Evolutionary conservation across 2,329 filamentous ascomycete species (phyloP), one percentile per base, ranked within the genome.

Genomic region (Cadophora malorum): DNA sequence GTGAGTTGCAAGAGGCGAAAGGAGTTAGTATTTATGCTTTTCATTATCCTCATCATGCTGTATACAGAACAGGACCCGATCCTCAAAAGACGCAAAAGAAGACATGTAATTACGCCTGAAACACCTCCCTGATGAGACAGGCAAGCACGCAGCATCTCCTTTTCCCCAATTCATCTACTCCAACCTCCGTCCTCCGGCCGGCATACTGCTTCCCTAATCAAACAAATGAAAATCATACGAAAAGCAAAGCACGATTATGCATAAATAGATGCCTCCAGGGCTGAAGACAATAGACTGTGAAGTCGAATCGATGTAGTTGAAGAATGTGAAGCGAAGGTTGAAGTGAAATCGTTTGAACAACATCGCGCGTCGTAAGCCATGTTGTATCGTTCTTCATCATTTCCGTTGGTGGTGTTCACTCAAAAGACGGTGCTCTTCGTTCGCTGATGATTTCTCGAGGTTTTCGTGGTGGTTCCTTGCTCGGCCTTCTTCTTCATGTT

Each of bases 401-500:
- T 66, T 68, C 55, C 53, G 47, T 66, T 35, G 53, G n/a, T 38
- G 23, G 19, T 21, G 1, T n/a, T 33, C 3, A 16, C 16, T 70
- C 41, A 76, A 38, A 74, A 61, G 63, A 74, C 69, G 67, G 72
- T 75, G 64, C 76, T 78, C 72, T 77, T 78, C n/a, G 75, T 75
- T 47, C 75, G 69, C 23, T 72, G 61, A 66, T 78, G 76, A 50
- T 70, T 68, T 53, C 75, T 64, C 14, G 70, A 73, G 49, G 69
- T 71, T 63, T 69, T 72, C n/a, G 70, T 65, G 58, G 65, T 47
- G n/a, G 67, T 67, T 64, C 65, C 73, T 64, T 65, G 69, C 59
- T 73, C 70, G 5, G 70, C 67, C 63, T 71, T 73, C 56, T 69
- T 75, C 63, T 64, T 69, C 35, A 75, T 45, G 41, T 67, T 73